phyloP scores from a whole-genome alignment of 192 early-diverging fungal species.

The Backusella morwellensis region DNA sequence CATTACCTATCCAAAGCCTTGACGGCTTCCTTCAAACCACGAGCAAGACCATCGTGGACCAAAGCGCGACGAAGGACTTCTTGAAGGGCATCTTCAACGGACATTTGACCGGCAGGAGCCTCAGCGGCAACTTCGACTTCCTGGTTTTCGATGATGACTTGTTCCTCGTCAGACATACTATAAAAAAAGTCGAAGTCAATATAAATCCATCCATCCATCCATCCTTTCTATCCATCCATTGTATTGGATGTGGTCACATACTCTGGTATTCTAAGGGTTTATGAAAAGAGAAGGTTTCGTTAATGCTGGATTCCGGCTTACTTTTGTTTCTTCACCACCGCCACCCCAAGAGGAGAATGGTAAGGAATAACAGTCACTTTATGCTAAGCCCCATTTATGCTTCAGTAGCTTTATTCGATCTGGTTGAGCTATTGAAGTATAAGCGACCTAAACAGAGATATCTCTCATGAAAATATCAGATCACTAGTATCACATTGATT shows the following conservation, averaged over 20 bases:
- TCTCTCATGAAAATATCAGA: too few species aligned
- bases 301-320: neutral
- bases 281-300: constrained; percentile 5
- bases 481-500: too few species aligned
- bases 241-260: neutral
- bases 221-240: neutral
- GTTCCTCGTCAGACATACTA: constrained; percentile 40
- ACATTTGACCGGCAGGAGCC: constrained; percentile 62
- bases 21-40: constrained; percentile 94
- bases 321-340: neutral
- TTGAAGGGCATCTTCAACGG: constrained; percentile 96
- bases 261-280: constrained; percentile 7
- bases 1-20: constrained; percentile 92
- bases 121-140: constrained; percentile 53
- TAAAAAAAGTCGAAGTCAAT: neutral
- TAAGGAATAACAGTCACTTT: neutral
- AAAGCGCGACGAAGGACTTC: constrained; percentile 96
- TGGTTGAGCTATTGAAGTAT: too few species aligned
- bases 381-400: neutral
- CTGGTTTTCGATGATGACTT: constrained; percentile 46
- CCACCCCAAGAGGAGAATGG: neutral
- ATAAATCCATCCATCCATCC: neutral
- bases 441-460: too few species aligned
- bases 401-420: neutral
- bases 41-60: constrained; percentile 94